Evolutionary conservation across 2,329 filamentous ascomycete species (phyloP).

Genomic region (Scopulariopsis brevicaulis): DNA sequence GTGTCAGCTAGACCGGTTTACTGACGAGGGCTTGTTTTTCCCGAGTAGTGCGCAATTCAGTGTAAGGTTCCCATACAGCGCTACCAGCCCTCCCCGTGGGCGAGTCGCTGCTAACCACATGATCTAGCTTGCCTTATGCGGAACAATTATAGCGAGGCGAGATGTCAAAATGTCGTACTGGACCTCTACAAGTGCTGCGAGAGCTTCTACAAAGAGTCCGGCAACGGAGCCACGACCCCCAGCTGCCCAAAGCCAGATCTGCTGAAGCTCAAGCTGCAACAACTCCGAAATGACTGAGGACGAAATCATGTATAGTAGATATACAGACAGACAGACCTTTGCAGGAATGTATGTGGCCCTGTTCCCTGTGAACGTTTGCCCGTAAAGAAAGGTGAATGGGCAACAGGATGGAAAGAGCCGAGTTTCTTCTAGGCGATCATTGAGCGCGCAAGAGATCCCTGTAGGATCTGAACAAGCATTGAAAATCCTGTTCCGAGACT

Average conservation of each 20-base stretch:
- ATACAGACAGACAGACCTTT: background rate
- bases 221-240: constrained; percentile 62
- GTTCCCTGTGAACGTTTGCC: constrained; percentile 22
- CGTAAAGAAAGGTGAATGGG: constrained; percentile 32
- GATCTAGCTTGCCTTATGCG: constrained; percentile 66
- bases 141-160: constrained; percentile 77
- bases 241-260: constrained; percentile 80
- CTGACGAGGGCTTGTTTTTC: constrained; percentile 4
- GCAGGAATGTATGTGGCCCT: constrained; percentile 8
- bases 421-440: constrained; percentile 84
- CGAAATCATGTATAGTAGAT: background rate
- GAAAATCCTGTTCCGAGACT: constrained; percentile 94
- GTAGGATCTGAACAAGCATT: constrained; percentile 87
- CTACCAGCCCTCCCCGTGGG: background rate
- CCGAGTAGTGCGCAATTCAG: constrained; percentile 76
- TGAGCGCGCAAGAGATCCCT: constrained; percentile 88
- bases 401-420: constrained; percentile 60
- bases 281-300: background rate
- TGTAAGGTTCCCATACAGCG: constrained; percentile 32
- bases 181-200: constrained; percentile 91
- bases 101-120: background rate
- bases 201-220: constrained; percentile 70
- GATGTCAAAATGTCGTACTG: constrained; percentile 67
- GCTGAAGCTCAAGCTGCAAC: constrained; percentile 35
- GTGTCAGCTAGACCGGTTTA: background rate